These are phyloP conservation scores for Dentipellis fragilis DNA, from an alignment of 768 basidiomycete genomes.

Conservation along the genomic window DNA sequence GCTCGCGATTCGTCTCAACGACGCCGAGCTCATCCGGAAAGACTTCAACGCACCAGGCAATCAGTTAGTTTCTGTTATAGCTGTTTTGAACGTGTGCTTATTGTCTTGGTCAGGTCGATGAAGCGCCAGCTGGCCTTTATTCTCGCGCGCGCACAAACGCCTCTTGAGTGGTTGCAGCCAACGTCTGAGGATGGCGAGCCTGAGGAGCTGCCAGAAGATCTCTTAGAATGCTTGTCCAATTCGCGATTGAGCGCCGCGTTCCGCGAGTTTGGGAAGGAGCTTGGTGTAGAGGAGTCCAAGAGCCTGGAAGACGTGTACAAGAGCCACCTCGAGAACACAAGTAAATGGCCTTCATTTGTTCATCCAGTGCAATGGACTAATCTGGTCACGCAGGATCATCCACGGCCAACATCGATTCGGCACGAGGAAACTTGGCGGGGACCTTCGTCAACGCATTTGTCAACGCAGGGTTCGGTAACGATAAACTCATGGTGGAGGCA, in stretches of 20 bases:
- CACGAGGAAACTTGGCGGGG: slow-evolving; percentile 87
- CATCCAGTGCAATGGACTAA: background rate
- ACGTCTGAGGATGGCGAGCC: slow-evolving; percentile 38
- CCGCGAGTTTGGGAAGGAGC: slow-evolving; percentile 86
- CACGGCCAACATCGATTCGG: slow-evolving; percentile 80
- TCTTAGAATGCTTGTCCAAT: slow-evolving; percentile 82
- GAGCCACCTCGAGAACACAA: slow-evolving; percentile 83
- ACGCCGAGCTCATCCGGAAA: slow-evolving; percentile 66
- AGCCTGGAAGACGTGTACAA: slow-evolving; percentile 97
- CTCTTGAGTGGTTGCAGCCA: slow-evolving; percentile 78
- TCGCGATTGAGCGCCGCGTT: slow-evolving; percentile 76
- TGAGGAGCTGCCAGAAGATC: slow-evolving; percentile 64
- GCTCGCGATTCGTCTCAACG: slow-evolving; percentile 77
- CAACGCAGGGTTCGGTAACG: slow-evolving; percentile 97
- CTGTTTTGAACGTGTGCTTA: background rate
- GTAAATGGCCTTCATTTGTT: slow-evolving; percentile 30
- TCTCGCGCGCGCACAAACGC: slow-evolving; percentile 86
- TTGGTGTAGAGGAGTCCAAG: slow-evolving; percentile 84
- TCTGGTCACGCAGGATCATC: slow-evolving; percentile 39
- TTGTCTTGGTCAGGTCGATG: slow-evolving; percentile 51
- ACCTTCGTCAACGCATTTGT: slow-evolving; percentile 99
- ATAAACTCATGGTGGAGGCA: slow-evolving; percentile 95
- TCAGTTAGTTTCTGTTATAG: slow-evolving; percentile 40
- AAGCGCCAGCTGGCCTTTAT: slow-evolving; percentile 90
- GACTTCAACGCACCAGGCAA: slow-evolving; percentile 90